Conservation (phyloP, 2,329 filamentous ascomycete species). For the Ophiostoma sp. region DNA sequence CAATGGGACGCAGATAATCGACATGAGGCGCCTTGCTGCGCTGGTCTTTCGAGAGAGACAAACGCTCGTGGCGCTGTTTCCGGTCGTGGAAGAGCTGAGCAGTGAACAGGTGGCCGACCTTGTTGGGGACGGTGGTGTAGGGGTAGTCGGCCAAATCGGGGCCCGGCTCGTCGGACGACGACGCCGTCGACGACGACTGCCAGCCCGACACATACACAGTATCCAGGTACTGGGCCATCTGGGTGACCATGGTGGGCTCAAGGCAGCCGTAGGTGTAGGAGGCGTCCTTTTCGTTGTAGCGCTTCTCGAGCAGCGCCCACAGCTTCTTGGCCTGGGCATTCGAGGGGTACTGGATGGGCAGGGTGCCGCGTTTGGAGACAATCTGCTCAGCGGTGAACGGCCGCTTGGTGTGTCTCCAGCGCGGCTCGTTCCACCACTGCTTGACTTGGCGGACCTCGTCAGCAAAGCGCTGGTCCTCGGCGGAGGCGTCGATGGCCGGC, state of each 20-base stretch:
- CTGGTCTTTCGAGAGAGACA: conserved; percentile 71
- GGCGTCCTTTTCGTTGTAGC: conserved; percentile 75
- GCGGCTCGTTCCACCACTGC: conserved; percentile 88
- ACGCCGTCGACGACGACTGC: conserved; percentile 97
- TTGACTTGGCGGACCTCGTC: conserved; percentile 86
- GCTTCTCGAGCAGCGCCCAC: conserved; percentile 82
- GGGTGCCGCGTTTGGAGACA: conserved; percentile 87
- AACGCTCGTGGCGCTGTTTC: conserved; percentile 94
- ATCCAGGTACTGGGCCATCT: conserved; percentile 99
- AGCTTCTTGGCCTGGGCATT: conserved; percentile 90
- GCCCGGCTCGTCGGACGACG: conserved; percentile 90
- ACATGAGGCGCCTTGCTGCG: conserved; percentile 70
- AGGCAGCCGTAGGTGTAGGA: conserved; percentile 97
- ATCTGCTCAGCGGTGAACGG: conserved; percentile 97
- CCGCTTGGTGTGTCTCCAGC: conserved; percentile 91
- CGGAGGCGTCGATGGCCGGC: conserved; percentile 55
- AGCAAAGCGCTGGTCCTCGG: conserved; percentile 68
- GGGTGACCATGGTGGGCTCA: conserved; percentile 96
- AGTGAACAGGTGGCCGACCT: conserved; percentile 96
- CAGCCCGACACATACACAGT: conserved; percentile 98
- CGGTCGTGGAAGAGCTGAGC: conserved; percentile 99
- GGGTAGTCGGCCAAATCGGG: conserved; percentile 98
- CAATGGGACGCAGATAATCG: conserved; percentile 93
- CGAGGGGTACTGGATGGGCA: conserved; percentile 90
- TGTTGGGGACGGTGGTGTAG: conserved; percentile 96